These are phyloP conservation scores for Microglena sp. DNA, from an alignment of 139 green algal genomes.

Conservation along the genomic window DNA sequence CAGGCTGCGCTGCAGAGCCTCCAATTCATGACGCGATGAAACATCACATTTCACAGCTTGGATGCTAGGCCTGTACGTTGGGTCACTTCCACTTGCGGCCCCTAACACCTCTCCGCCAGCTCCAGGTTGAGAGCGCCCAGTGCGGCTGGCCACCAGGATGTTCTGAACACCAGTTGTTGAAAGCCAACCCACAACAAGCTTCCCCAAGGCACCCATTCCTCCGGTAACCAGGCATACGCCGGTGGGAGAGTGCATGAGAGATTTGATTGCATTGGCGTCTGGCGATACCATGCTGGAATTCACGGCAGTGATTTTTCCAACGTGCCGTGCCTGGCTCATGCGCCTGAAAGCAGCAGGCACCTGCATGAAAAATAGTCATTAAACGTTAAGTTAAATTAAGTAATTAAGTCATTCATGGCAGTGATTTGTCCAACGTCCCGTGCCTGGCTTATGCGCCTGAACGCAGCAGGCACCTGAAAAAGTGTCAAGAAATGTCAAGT, in stretches of 20 bases:
- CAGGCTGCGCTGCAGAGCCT: background rate
- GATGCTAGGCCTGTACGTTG: background rate
- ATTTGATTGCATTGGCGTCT: background rate
- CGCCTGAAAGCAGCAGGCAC: constrained; percentile 16
- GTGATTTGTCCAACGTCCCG: constrained; percentile 73
- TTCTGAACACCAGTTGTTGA: constrained; percentile 9
- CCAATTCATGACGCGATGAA: background rate
- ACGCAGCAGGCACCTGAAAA: too few relatives aligned
- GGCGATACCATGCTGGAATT: background rate
- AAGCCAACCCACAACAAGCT: constrained; percentile 39
- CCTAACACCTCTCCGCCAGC: background rate
- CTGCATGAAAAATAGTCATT: too few relatives aligned
- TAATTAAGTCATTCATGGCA: too few relatives aligned
- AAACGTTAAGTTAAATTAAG: too few relatives aligned
- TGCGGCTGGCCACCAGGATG: constrained; percentile 36
- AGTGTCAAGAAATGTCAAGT: too few relatives aligned
- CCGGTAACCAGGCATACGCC: constrained; percentile 41
- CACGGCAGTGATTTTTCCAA: constrained; percentile 62
- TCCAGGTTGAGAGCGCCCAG: too few relatives aligned
- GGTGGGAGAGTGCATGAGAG: background rate
- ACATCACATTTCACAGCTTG: constrained; percentile 3
- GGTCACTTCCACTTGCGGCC: too few relatives aligned
- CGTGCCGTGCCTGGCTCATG: constrained; percentile 61
- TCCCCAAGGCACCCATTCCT: constrained; percentile 41
- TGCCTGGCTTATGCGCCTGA: too few relatives aligned